Conservation (phyloP, 2,329 filamentous ascomycete genomes). For the Aspergillus versicolor region DNA sequence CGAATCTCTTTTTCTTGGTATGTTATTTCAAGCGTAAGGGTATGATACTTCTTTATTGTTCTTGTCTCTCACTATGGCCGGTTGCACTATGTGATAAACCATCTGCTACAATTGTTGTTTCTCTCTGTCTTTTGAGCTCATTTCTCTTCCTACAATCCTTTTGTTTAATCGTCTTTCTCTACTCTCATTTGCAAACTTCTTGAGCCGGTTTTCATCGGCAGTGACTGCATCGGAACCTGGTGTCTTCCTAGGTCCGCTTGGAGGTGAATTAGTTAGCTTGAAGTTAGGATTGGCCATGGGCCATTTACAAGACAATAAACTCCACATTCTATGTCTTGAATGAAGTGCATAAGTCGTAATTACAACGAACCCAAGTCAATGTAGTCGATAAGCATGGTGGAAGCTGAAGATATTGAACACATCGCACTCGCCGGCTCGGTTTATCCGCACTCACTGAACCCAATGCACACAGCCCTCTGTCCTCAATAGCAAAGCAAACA, state of each 20-base stretch:
- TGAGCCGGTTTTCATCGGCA: slow-evolving; percentile 7
- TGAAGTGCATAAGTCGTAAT: background rate
- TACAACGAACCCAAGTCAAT: background rate
- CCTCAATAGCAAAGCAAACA: background rate
- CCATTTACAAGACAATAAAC: slow-evolving; percentile 11
- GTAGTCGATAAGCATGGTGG: background rate
- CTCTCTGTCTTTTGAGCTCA: slow-evolving; percentile 13
- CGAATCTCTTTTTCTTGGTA: slow-evolving; percentile 37
- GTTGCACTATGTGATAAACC: slow-evolving; percentile 27
- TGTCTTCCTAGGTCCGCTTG: slow-evolving; percentile 3
- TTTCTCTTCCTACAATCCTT: slow-evolving; percentile 7
- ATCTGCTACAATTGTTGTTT: slow-evolving; percentile 16
- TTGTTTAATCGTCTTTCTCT: slow-evolving; percentile 11
- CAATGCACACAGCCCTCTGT: background rate
- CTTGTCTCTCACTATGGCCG: slow-evolving; percentile 36
- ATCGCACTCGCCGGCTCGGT: background rate
- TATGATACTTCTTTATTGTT: slow-evolving; percentile 31
- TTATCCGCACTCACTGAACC: slow-evolving; percentile 5
- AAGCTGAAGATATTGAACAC: background rate
- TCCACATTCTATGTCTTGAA: slow-evolving; percentile 16
- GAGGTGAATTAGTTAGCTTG: slow-evolving; percentile 11
- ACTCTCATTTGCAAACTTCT: slow-evolving; percentile 13
- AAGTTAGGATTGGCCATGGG: slow-evolving; percentile 10
- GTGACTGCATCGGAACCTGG: slow-evolving; percentile 6
- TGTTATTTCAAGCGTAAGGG: slow-evolving; percentile 30